Evolutionary conservation across 2,329 filamentous ascomycete genomes (phyloP).

Genomic region (Myriangium duriaei): DNA sequence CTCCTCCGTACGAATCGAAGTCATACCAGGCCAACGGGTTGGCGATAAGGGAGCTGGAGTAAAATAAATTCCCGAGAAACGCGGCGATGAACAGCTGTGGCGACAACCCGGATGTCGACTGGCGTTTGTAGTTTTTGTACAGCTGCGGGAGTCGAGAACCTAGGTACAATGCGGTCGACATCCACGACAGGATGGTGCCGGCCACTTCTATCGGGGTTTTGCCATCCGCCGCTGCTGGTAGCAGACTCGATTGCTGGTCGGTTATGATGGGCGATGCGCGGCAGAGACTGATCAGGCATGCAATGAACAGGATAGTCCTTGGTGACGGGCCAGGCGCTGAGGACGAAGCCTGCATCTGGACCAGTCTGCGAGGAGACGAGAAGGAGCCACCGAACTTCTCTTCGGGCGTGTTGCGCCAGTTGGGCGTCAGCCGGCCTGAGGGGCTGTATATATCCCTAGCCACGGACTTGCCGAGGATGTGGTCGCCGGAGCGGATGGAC

Average conservation of each 20-base stretch:
- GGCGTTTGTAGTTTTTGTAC: conserved; percentile 51
- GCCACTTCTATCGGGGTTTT: conserved; percentile 28
- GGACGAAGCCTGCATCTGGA: conserved; percentile 21
- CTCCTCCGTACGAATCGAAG: conserved; percentile 41
- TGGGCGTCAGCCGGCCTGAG: conserved; percentile 1
- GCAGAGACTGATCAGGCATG: conserved; percentile 32
- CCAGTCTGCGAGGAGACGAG: conserved; percentile 11
- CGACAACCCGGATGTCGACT: conserved; percentile 51
- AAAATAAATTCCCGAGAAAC: conserved; percentile 57
- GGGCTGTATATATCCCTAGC: conserved; percentile 11
- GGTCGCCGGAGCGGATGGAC: conserved; percentile 3
- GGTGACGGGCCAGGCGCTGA: conserved; percentile 34
- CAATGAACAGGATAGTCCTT: conserved; percentile 34
- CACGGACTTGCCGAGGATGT: conserved; percentile 6
- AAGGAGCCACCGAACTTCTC: conserved; percentile 16
- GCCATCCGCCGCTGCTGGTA: conserved; percentile 15
- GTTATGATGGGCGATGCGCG: conserved; percentile 24
- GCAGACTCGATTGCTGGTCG: not conserved
- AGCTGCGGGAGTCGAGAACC: conserved; percentile 51
- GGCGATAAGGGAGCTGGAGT: conserved; percentile 48
- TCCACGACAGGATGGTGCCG: conserved; percentile 44
- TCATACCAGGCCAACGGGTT: conserved; percentile 52
- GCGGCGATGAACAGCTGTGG: conserved; percentile 53
- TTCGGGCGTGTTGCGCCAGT: conserved; percentile 16
- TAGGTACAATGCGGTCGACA: conserved; percentile 45